These are phyloP conservation scores for Leccinum aurantiacum DNA, from an alignment of 768 basidiomycete species.

Conservation along the genomic window DNA sequence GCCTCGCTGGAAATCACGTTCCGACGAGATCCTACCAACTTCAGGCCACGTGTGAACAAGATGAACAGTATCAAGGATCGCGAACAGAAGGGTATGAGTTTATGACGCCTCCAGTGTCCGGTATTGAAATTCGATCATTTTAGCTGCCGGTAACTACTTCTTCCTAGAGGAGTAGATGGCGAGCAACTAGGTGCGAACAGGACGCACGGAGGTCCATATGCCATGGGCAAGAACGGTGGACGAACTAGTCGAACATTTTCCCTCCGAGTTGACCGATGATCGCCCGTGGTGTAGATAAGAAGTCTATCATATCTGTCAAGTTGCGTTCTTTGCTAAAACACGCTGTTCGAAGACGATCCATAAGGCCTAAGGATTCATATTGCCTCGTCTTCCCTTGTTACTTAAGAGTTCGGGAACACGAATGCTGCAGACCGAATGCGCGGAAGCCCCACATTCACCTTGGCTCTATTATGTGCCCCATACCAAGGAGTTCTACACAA, in stretches of 20 bases:
- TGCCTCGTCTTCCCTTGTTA: background rate
- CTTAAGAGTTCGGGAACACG: background rate
- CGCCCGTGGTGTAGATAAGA: conserved; percentile 10
- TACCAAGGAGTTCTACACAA: no score
- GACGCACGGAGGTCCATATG: background rate
- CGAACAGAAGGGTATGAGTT: conserved; percentile 73
- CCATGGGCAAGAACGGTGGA: conserved; percentile 3
- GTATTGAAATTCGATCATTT: conserved; percentile 13
- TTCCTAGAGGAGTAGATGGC: conserved; percentile 78
- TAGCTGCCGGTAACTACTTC: conserved; percentile 86
- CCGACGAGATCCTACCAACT: conserved; percentile 95
- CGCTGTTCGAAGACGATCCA: no score
- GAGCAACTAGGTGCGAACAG: background rate
- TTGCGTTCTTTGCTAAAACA: no score
- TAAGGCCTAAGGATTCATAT: no score
- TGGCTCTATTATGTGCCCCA: no score
- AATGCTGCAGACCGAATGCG: background rate
- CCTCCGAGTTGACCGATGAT: conserved; percentile 12
- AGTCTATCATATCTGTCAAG: conserved; percentile 4
- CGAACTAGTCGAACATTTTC: conserved; percentile 11
- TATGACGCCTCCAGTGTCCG: background rate
- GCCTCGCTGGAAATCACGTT: conserved; percentile 96
- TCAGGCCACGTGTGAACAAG: conserved; percentile 87
- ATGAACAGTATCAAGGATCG: conserved; percentile 80
- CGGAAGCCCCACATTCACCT: no score